phyloP scores from a whole-genome alignment of 805 yeast species.

The Yamadazyma ubonensis region DNA sequence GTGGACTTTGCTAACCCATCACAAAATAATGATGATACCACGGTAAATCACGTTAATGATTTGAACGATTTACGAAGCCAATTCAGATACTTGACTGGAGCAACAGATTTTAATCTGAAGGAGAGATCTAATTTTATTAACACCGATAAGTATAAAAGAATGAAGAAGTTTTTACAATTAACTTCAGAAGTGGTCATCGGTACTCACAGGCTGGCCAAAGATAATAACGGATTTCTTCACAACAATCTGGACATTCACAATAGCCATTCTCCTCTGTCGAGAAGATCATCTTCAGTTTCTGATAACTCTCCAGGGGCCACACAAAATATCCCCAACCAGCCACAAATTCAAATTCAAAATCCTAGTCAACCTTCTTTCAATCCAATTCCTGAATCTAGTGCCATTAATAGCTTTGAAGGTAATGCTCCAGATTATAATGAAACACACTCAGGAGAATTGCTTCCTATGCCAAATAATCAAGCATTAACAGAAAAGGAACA shows the following conservation, averaged over 20 bases:
- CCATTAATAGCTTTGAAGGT: conserved; percentile 21
- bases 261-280: conserved; percentile 3
- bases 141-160: conserved; percentile 74
- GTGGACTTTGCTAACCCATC: conserved; percentile 11
- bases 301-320: conserved; percentile 8
- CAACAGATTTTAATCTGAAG: conserved; percentile 24
- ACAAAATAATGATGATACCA: conserved; percentile 2
- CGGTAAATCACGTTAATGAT: conserved; percentile 1
- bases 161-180: conserved; percentile 75
- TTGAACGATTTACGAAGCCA: conserved; percentile 23
- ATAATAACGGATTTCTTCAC: conserved; percentile 9
- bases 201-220: conserved; percentile 53
- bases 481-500: conserved; percentile 58
- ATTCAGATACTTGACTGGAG: conserved; percentile 22
- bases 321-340: background rate
- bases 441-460: conserved; percentile 7
- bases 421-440: conserved; percentile 29
- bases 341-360: conserved; percentile 4
- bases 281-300: conserved; percentile 10
- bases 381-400: conserved; percentile 20
- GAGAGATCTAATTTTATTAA: conserved; percentile 55
- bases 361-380: conserved; percentile 11
- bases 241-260: conserved; percentile 5
- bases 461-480: conserved; percentile 16
- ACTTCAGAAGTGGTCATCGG: conserved; percentile 82